Evolutionary conservation across 1,139 yeast species (phyloP).

Genomic region (Sugiyamaella japonica): DNA sequence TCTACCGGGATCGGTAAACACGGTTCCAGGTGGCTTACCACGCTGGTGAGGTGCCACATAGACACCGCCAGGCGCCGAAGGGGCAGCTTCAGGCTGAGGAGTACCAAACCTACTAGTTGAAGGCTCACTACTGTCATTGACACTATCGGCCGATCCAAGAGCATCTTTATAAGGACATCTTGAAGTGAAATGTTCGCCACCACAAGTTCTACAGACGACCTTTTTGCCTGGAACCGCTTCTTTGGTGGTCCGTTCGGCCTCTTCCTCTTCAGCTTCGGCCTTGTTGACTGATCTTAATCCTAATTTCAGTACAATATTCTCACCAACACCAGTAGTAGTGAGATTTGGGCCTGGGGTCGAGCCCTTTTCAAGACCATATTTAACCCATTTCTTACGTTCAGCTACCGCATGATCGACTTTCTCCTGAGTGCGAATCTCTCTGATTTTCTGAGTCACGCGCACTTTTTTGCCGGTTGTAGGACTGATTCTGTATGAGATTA

Average conservation of each 20-base stretch:
- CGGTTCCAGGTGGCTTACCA: slow-evolving; percentile 50
- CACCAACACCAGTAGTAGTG: slow-evolving; percentile 83
- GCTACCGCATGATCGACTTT: slow-evolving; percentile 57
- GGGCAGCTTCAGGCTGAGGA: slow-evolving; percentile 41
- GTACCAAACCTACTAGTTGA: slow-evolving; percentile 40
- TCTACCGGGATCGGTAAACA: slow-evolving; percentile 33
- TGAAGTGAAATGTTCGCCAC: slow-evolving; percentile 90
- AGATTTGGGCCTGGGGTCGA: slow-evolving; percentile 85
- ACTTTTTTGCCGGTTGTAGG: slow-evolving; percentile 82
- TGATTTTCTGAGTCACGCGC: slow-evolving; percentile 81
- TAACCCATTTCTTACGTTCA: slow-evolving; percentile 48
- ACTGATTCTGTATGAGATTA: slow-evolving; percentile 66
- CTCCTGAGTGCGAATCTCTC: slow-evolving; percentile 74
- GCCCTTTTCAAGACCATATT: slow-evolving; percentile 80
- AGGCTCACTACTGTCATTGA: slow-evolving; percentile 44
- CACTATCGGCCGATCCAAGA: slow-evolving; percentile 56
- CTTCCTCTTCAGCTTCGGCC: slow-evolving; percentile 40
- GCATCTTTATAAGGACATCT: slow-evolving; percentile 96
- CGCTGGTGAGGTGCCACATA: slow-evolving; percentile 84
- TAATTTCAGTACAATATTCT: slow-evolving; percentile 54
- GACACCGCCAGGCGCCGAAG: slow-evolving; percentile 39
- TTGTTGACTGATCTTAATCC: slow-evolving; percentile 35
- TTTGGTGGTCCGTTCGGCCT: slow-evolving; percentile 72
- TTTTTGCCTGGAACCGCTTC: slow-evolving; percentile 52
- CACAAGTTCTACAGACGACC: slow-evolving; percentile 85